A percentile compares a stretch with the other conserved stretches of the same genome.
Conservation (phyloP, 345 rosid genomes). For the Microcos paniculata region DNA sequence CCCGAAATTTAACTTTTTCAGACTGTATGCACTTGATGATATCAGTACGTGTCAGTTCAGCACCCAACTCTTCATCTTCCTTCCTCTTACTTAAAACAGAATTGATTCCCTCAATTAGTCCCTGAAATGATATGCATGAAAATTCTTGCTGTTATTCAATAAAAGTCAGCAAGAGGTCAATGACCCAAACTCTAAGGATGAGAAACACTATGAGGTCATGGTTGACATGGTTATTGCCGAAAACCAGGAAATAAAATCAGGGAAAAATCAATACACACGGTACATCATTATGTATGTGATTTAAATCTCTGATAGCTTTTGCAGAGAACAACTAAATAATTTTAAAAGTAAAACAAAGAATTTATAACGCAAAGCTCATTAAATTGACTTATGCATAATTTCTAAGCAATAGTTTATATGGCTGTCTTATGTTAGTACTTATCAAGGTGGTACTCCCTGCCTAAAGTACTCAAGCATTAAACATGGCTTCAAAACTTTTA, state of each 20-base stretch:
- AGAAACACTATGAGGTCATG: not conserved
- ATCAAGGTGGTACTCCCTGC: not conserved
- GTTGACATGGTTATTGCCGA: not conserved
- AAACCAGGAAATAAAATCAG: not conserved
- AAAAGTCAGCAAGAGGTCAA: not conserved
- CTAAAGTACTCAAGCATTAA: not conserved
- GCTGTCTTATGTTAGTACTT: not conserved
- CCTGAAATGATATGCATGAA: constrained; percentile 42
- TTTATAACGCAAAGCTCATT: not conserved
- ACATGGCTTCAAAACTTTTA: not conserved
- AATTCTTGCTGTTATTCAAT: not conserved
- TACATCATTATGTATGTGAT: not conserved
- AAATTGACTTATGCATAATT: not conserved
- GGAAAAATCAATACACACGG: not conserved
- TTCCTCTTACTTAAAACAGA: constrained; percentile 42
- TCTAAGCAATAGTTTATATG: not conserved
- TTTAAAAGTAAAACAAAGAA: not conserved
- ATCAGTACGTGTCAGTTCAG: constrained; percentile 77
- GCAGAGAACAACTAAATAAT: too few species aligned
- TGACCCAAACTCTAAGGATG: not conserved
- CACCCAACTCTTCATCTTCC: constrained; percentile 52
- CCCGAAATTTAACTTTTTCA: constrained; percentile 72
- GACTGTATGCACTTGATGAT: constrained; percentile 90
- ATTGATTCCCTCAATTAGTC: constrained; percentile 58
- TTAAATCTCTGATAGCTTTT: not conserved